Percentiles rank a stretch among this genome's conserved stretches.
Evolutionary conservation across 441 rosid species (phyloP).

Genomic region (Mallotus japonicus): DNA sequence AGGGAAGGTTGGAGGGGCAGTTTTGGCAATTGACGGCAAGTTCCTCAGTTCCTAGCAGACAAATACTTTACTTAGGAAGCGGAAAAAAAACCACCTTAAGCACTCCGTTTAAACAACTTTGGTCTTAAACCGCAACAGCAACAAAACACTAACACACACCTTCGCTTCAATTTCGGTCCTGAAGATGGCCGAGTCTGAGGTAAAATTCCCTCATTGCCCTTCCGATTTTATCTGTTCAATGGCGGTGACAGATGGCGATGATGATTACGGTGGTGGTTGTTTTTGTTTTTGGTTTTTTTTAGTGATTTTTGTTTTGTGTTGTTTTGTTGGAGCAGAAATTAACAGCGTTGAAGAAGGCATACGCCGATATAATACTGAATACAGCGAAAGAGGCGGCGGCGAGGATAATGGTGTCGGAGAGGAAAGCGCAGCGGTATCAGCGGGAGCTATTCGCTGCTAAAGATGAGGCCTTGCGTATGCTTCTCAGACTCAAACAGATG

Average conservation of each 20-base stretch:
- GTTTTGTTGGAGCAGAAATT: constrained; percentile 46
- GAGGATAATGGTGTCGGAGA: constrained; percentile 81
- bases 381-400: constrained; percentile 95
- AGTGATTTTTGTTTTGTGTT: constrained; percentile 13
- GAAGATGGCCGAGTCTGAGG: constrained; percentile 76
- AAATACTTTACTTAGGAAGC: constrained; percentile 35
- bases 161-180: constrained; percentile 27
- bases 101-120: constrained; percentile 34
- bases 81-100: constrained; percentile 27
- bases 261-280: not conserved
- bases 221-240: not conserved
- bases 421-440: constrained; percentile 65
- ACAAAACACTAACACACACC: constrained; percentile 24
- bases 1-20: constrained; percentile 17
- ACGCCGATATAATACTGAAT: constrained; percentile 85
- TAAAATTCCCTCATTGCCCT: constrained; percentile 34
- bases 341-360: constrained; percentile 89
- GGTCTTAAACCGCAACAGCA: constrained; percentile 29
- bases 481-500: constrained; percentile 79
- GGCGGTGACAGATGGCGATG: not conserved
- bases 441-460: constrained; percentile 67
- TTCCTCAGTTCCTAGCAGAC: constrained; percentile 84
- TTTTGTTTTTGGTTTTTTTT: constrained; percentile 16
- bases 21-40: constrained; percentile 25
- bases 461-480: constrained; percentile 74